Percentiles rank a stretch among this genome's conserved stretches.
phyloP scores from a whole-genome alignment of 768 basidiomycete genomes.

The Mycena vitilis region DNA sequence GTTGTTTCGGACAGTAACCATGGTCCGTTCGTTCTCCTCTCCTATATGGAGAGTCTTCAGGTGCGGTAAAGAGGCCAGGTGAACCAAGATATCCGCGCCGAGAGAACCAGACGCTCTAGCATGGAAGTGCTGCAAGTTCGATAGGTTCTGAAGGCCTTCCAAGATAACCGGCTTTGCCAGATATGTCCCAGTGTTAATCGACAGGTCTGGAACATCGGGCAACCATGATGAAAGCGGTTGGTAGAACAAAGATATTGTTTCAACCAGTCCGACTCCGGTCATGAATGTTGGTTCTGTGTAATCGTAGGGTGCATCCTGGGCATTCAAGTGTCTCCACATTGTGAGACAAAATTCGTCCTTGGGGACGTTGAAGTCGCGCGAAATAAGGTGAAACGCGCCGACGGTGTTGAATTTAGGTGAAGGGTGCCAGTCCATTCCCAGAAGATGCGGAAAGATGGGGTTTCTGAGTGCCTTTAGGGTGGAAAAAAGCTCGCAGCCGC shows the following conservation, averaged over 20 bases:
- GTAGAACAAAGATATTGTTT: slow-evolving; percentile 11
- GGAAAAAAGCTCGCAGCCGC: slow-evolving; percentile 19
- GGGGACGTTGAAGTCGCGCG: slow-evolving; percentile 7
- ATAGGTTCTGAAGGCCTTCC: slow-evolving; percentile 7
- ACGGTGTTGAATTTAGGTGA: slow-evolving; percentile 12
- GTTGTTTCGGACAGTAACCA: neutral
- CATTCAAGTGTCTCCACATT: slow-evolving; percentile 6
- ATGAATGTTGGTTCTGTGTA: neutral
- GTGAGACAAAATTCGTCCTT: slow-evolving; percentile 6
- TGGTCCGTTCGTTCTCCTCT: neutral
- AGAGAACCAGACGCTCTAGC: neutral
- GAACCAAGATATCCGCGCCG: slow-evolving; percentile 4
- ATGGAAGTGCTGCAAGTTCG: slow-evolving; percentile 11
- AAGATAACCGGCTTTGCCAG: slow-evolving; percentile 1
- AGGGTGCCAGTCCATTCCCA: slow-evolving; percentile 9
- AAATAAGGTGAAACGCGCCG: slow-evolving; percentile 25
- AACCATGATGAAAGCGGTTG: slow-evolving; percentile 11
- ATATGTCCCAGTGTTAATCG: neutral
- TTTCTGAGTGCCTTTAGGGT: slow-evolving; percentile 13
- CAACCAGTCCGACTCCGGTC: slow-evolving; percentile 7
- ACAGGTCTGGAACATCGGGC: slow-evolving; percentile 11
- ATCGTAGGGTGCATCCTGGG: neutral
- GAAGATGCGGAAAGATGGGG: slow-evolving; percentile 12
- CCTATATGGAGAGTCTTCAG: slow-evolving; percentile 17
- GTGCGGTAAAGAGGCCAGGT: slow-evolving; percentile 10